Evolutionary conservation across 495 filamentous ascomycete genomes (phyloP), one percentile per base, ranked within the genome.

Genomic region (Penicillium canariense): DNA sequence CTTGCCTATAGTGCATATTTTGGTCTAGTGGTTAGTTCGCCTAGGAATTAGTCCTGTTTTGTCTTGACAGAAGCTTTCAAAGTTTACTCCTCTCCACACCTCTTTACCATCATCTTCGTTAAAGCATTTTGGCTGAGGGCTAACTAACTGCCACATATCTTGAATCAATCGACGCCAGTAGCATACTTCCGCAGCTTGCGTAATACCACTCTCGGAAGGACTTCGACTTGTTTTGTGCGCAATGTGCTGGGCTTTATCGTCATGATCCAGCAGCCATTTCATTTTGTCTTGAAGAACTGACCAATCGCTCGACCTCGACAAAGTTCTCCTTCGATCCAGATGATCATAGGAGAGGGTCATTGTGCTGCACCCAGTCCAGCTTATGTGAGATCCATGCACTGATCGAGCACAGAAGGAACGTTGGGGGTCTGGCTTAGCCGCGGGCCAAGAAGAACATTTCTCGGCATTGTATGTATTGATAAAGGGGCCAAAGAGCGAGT

Each of bases 271-370:
- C 15, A 76, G 66, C 18, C 66, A 54, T n/a, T 73, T 14, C 34
- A 81, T 73, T 47, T 65, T 73, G 5, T 34, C 18, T n/a, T 65
- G 61, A 23, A 82, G 66, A 56, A 78, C 68, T 0, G 70, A 69
- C 60, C 70, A 81, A 54, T 82, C 77, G 56, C 17, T 69, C 59
- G 22, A 81, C 77, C 39, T 75, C 58, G 18, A 81, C 68, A 36
- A 73, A 81, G 55, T 81, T 84, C 59, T 81, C 76, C 0, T 76
- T 53, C 9, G 73, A 64, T 6, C 80, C 78, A 1, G 63, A 57
- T 0, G 56, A 55, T 20, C 44, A 39, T 28, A 66, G 8, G 2
- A 60, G 15, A 15, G 38, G 42, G 14, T 58, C 40, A 22, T 60
- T 57, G 9, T 65, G 59, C 23, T 62, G 55, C 22, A 58, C 55